Evolutionary conservation across 768 basidiomycete species (phyloP), one percentile per base, ranked within the genome.

Genomic region (Mycena vitilis): DNA sequence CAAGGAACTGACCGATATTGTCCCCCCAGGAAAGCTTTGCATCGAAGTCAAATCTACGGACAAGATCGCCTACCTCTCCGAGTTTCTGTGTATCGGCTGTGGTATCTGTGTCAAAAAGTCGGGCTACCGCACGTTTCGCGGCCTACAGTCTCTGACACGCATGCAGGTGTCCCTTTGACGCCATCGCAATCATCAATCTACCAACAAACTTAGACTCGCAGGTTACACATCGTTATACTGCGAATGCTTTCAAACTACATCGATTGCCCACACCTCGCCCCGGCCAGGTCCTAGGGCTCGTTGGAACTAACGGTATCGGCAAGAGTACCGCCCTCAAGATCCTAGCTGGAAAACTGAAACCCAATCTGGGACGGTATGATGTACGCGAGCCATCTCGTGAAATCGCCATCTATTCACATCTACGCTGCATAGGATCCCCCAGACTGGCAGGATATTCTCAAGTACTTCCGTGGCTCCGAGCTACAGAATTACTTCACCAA

Each of bases 71-170:
- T 98, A 96, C 87, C 94, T 99, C 82, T 99, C 98, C 34, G 98
- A 99, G 79, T 96, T 97, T 78, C 85, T 99, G 63, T 99, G 98
- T 79, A 99, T 99, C 69, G 98, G 98, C 75, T 99, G 98, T 81
- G 98, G 98, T 93, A 99, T 99, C 76, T 99, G 98, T 79, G 96
- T 98, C 40, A 98, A 99, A 84, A 99, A 98, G 97, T 98, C 76
- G 78, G 92, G 82, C 38, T 37, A 13, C 70, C 30, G 61, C 54
- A 44, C 53, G 15, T 42, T 25, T 64, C 47, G 45, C 44, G 25
- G 54, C 40, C 25, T 45, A 11, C n/a, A 53, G 22, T 23, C 20
- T 37, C 38, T 52, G 16, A 65, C 15, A 56, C 40, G 20, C 51
- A 48, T 38, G 44, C 55, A 99, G 97, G 82, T 99, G 98, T 77